Conservation (phyloP, 169 alveolate species). For the Eimeria acervulina region DNA sequence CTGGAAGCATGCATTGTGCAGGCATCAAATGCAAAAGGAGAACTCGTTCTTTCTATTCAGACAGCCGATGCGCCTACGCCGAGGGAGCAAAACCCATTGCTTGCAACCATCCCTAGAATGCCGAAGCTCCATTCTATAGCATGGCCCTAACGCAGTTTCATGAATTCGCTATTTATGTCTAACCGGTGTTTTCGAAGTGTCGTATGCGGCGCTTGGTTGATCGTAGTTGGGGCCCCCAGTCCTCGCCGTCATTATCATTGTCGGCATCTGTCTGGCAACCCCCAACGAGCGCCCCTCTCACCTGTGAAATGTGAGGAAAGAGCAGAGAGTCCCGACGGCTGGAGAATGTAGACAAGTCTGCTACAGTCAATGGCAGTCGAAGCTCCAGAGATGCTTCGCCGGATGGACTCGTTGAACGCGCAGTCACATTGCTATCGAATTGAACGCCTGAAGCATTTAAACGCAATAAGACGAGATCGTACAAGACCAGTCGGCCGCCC, state of each 20-base stretch:
- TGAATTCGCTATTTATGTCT: not conserved
- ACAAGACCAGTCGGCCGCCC: not conserved
- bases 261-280: conserved; percentile 25
- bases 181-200: conserved; percentile 48
- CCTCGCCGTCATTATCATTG: conserved; percentile 6
- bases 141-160: not conserved
- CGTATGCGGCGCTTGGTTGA: conserved; percentile 61
- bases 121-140: not conserved
- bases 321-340: conserved; percentile 60
- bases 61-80: not conserved
- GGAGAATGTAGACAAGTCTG: conserved; percentile 73
- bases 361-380: conserved; percentile 79
- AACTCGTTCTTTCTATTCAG: not conserved
- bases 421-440: conserved; percentile 41
- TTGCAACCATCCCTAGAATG: not conserved
- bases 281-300: conserved; percentile 67
- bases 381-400: conserved; percentile 58
- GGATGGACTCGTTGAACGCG: conserved; percentile 50
- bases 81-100: not conserved
- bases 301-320: conserved; percentile 74
- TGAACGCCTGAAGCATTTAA: conserved; percentile 48
- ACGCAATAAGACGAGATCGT: not conserved
- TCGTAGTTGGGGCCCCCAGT: conserved; percentile 50
- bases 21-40: not conserved
- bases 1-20: conserved; percentile 4